Base-by-base conservation (phyloP, 768 basidiomycete species). In the Sistotremastrum niveocremeum region DNA sequence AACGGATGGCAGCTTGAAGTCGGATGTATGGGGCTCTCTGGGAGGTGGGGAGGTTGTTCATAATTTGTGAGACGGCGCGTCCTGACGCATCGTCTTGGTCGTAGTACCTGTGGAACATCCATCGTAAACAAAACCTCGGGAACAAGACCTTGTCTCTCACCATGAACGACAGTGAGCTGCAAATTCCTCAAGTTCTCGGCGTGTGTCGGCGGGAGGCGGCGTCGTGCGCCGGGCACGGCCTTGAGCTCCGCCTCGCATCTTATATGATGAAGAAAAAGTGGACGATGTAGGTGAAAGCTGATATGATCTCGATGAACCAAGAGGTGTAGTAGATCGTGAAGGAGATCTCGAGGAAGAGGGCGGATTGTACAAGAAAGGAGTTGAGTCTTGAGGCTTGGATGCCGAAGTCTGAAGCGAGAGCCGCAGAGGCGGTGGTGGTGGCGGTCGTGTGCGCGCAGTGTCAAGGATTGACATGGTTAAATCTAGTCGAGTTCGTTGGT, bases 21-120 rank as follows among this genome's bases (percentile, higher is more conserved):
- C 85, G 79, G 20, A 86, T 82, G 60, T 83, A 94, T 1, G 85
- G 81, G 6, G 89, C 86, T 47, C 85, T 81, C 53, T 93, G 88
- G 1, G 84, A 79, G 2, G 87, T 76, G 5, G 83, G 82, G 3
- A 90, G 71, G 34, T 79, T 80, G 39, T 85, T 73, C 40, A 94
- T 68, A 3, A 79, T 87, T 52, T 86, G 80, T 9, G 84, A 83
- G 79, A 94, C 89, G 50, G 73, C 66, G 41, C 77, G 77, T 30
- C 85, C 82, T 12, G 87, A 73, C 52, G 77, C 71, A 54, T 84
- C 79, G 57, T 88, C 81, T 61, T 89, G 87, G 51, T 76, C 67
- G 61, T 77, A 89, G 62, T 87, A 90, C 87, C 86, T 89, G 54
- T 34, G 43, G 30, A 51, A 43, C 20, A 45, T 11, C 41, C 40